phyloP scores from a whole-genome alignment of 2,329 filamentous ascomycete species.

The Blastomyces percursus region DNA sequence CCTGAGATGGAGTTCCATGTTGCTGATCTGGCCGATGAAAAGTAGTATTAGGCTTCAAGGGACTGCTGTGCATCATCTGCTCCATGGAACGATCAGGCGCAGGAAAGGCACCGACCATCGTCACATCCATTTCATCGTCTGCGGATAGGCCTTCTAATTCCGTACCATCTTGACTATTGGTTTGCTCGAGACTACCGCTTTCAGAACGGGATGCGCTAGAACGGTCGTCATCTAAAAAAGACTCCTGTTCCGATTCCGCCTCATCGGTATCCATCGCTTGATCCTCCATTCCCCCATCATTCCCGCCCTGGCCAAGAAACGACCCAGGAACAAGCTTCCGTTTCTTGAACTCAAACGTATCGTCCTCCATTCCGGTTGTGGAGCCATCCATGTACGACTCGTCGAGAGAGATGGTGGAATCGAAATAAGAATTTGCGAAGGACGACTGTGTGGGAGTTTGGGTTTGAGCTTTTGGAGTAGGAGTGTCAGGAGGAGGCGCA shows the following conservation, averaged over 20 bases:
- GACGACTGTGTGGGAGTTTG: slow-evolving; percentile 19
- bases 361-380: slow-evolving; percentile 37
- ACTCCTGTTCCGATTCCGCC: slow-evolving; percentile 43
- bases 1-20: slow-evolving; percentile 40
- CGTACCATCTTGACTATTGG: slow-evolving; percentile 11
- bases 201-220: slow-evolving; percentile 69
- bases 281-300: slow-evolving; percentile 38
- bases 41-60: slow-evolving; percentile 12
- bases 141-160: slow-evolving; percentile 52
- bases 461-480: slow-evolving; percentile 32
- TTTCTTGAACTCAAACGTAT: slow-evolving; percentile 49
- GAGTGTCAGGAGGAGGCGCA: slow-evolving; percentile 39
- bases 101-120: slow-evolving; percentile 65
- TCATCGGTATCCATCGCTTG: slow-evolving; percentile 34
- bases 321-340: slow-evolving; percentile 59
- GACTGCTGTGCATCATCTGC: slow-evolving; percentile 46
- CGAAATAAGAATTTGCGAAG: slow-evolving; percentile 26
- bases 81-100: slow-evolving; percentile 66
- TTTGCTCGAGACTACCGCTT: slow-evolving; percentile 17
- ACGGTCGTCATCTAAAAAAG: slow-evolving; percentile 89
- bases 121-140: slow-evolving; percentile 59
- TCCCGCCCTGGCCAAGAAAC: slow-evolving; percentile 56
- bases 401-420: slow-evolving; percentile 31
- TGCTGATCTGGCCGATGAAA: slow-evolving; percentile 13
- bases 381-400: slow-evolving; percentile 31